These are phyloP conservation scores for Leishmania gerbilli DNA, from an alignment of 208 protist species.

Conservation along the genomic window DNA sequence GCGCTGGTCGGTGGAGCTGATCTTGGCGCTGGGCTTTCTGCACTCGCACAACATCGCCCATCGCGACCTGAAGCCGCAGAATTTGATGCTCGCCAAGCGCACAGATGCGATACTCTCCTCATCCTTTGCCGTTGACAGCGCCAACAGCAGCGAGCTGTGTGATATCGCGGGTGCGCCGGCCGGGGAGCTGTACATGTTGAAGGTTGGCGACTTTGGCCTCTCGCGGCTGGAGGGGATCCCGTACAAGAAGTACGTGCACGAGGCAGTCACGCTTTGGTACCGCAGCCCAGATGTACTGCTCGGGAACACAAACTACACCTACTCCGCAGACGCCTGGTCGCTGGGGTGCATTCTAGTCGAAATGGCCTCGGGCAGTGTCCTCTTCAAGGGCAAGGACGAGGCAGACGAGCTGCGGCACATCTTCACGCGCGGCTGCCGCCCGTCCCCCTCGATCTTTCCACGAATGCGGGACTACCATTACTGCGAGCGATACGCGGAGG, in stretches of 20 bases:
- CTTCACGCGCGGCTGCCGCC: slow-evolving; percentile 86
- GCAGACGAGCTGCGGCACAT: slow-evolving; percentile 88
- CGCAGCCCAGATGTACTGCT: slow-evolving; percentile 93
- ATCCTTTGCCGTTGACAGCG: background rate
- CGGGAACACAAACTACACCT: slow-evolving; percentile 77
- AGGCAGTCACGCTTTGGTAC: slow-evolving; percentile 95
- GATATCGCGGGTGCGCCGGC: slow-evolving; percentile 1
- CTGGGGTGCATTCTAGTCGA: slow-evolving; percentile 93
- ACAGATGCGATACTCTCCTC: background rate
- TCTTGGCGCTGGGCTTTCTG: slow-evolving; percentile 68
- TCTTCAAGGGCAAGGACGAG: slow-evolving; percentile 85
- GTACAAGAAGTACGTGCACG: slow-evolving; percentile 91
- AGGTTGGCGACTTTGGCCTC: slow-evolving; percentile 91
- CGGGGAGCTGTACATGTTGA: slow-evolving; percentile 55
- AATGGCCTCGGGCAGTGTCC: slow-evolving; percentile 64
- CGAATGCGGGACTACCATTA: slow-evolving; percentile 53
- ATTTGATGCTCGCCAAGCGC: slow-evolving; percentile 70
- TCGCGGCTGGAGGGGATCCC: slow-evolving; percentile 84
- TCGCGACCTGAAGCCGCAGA: slow-evolving; percentile 78
- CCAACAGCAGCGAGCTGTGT: background rate
- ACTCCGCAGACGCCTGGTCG: slow-evolving; percentile 91
- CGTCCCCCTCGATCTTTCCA: slow-evolving; percentile 67
- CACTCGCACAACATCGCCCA: slow-evolving; percentile 68
- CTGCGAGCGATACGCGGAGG: slow-evolving; percentile 28
- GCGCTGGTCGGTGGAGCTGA: slow-evolving; percentile 70